These are phyloP conservation scores for Phytophthora kernoviae DNA, from an alignment of 352 stramenopile genomes.

Conservation along the genomic window DNA sequence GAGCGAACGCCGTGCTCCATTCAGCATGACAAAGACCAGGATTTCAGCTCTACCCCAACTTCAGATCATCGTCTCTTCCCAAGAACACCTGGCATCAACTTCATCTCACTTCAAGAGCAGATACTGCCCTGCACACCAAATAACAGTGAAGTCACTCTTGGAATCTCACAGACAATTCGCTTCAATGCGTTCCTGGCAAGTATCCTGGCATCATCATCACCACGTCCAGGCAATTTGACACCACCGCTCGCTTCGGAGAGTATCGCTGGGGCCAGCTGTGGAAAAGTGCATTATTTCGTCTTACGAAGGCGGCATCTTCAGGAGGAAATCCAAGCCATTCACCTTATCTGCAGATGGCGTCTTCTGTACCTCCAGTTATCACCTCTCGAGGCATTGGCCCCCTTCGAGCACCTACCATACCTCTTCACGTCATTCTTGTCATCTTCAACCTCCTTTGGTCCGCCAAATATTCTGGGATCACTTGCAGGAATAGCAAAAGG, in stretches of 20 bases:
- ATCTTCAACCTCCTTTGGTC: constrained; percentile 15
- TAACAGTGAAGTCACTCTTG: constrained; percentile 29
- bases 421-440: constrained; percentile 42
- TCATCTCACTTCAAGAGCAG: constrained; percentile 49
- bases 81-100: constrained; percentile 42
- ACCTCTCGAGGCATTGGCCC: constrained; percentile 47
- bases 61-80: constrained; percentile 29
- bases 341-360: constrained; percentile 69
- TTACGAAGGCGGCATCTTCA: constrained; percentile 37
- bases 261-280: background rate
- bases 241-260: background rate
- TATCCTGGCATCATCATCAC: constrained; percentile 17
- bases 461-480: constrained; percentile 34
- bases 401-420: constrained; percentile 58
- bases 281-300: constrained; percentile 56
- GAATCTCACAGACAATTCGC: constrained; percentile 43
- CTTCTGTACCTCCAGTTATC: constrained; percentile 55
- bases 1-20: constrained; percentile 36
- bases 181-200: constrained; percentile 60
- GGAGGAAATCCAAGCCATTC: constrained; percentile 45
- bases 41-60: constrained; percentile 1
- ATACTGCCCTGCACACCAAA: constrained; percentile 10
- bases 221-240: background rate
- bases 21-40: background rate
- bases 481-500: constrained; percentile 42